Evolutionary conservation across 192 early-diverging fungal species (phyloP).

Genomic region (Coemansia sp.): DNA sequence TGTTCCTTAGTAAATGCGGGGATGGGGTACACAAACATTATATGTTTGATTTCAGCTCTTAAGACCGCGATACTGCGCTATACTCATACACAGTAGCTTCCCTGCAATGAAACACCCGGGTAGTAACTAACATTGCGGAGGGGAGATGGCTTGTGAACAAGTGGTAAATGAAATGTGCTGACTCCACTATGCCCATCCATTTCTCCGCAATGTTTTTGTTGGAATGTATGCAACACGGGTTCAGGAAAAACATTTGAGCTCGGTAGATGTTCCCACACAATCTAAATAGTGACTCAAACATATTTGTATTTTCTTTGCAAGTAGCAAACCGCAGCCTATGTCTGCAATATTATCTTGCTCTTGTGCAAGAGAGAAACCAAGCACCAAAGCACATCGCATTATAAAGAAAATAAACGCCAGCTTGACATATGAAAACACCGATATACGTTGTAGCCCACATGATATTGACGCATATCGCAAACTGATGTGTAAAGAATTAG

Average conservation of each 20-base stretch:
- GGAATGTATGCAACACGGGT: neutral
- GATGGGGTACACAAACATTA: neutral
- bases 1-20: neutral
- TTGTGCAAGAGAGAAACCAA: neutral
- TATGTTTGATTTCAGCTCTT: neutral
- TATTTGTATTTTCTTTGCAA: neutral
- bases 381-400: too few species aligned
- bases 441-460: too few species aligned
- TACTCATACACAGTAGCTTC: neutral
- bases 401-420: too few species aligned
- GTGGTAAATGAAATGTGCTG: neutral
- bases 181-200: neutral
- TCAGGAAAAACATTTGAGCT: conserved; percentile 7
- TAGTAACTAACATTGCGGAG: neutral
- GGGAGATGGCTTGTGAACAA: neutral
- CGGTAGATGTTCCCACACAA: neutral
- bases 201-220: neutral
- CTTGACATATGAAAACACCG: too few species aligned
- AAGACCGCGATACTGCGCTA: neutral
- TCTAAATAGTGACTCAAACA: neutral
- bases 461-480: too few species aligned
- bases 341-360: neutral
- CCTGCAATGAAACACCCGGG: neutral
- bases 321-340: neutral
- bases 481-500: too few species aligned